Conservation (phyloP, 2,329 filamentous ascomycete species). For the Dactylellina parvicollis region DNA sequence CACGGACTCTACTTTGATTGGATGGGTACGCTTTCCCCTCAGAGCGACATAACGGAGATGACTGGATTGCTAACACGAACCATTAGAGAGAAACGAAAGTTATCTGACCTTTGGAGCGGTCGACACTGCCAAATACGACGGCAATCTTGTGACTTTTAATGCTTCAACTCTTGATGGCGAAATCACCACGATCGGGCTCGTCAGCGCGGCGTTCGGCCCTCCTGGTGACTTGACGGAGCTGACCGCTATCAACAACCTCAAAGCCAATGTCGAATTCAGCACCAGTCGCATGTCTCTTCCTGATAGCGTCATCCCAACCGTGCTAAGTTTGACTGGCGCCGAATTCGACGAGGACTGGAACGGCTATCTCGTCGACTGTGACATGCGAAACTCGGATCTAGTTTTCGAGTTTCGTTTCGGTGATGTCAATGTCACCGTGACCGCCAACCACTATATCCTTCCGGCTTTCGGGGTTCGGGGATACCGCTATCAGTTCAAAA, state of each 20-base stretch:
- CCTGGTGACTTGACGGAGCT: conserved; percentile 28
- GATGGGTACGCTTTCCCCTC: conserved; percentile 17
- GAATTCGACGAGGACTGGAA: conserved; percentile 29
- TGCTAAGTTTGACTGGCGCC: conserved; percentile 8
- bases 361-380: conserved; percentile 43
- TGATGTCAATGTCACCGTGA: conserved; percentile 32
- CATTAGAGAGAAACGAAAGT: conserved; percentile 40
- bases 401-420: conserved; percentile 33
- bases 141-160: conserved; percentile 46
- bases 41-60: background rate
- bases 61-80: conserved; percentile 9
- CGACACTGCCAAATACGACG: conserved; percentile 42
- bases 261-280: conserved; percentile 43
- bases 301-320: conserved; percentile 6
- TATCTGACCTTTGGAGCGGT: conserved; percentile 34
- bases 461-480: conserved; percentile 23
- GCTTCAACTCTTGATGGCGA: conserved; percentile 6
- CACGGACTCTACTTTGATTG: conserved; percentile 41
- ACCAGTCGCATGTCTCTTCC: conserved; percentile 36
- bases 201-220: conserved; percentile 30
- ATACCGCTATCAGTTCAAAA: conserved; percentile 27
- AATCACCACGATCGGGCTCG: conserved; percentile 26
- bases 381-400: conserved; percentile 21
- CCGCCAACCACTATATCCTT: conserved; percentile 32
- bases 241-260: conserved; percentile 11